Percentiles rank a stretch among this genome's conserved stretches.
These are phyloP conservation scores for Lindgomyces ingoldianus DNA, from an alignment of 495 filamentous ascomycete genomes.

Conservation along the genomic window DNA sequence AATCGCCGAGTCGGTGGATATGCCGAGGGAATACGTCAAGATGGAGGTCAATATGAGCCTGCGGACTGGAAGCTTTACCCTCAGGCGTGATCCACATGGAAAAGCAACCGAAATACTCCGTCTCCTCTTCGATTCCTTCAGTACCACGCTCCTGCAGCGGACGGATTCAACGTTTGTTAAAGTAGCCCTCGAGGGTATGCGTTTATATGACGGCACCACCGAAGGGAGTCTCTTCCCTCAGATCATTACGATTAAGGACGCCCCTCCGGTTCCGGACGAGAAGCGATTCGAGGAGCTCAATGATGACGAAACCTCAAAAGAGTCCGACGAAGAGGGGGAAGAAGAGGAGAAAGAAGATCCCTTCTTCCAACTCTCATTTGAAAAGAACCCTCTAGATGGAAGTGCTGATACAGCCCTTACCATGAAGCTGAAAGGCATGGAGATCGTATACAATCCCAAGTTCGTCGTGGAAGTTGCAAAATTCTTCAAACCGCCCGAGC, in stretches of 20 bases:
- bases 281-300: slow-evolving; percentile 65
- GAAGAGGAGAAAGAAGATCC: slow-evolving; percentile 62
- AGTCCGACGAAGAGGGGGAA: slow-evolving; percentile 42
- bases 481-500: slow-evolving; percentile 93
- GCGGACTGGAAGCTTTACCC: slow-evolving; percentile 88
- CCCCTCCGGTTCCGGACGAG: slow-evolving; percentile 55
- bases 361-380: slow-evolving; percentile 88
- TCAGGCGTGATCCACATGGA: slow-evolving; percentile 83
- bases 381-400: slow-evolving; percentile 91
- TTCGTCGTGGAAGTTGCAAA: slow-evolving; percentile 85
- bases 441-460: slow-evolving; percentile 93
- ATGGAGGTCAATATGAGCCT: slow-evolving; percentile 87
- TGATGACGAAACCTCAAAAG: slow-evolving; percentile 42
- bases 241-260: slow-evolving; percentile 92
- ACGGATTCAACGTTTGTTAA: slow-evolving; percentile 87
- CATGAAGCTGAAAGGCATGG: slow-evolving; percentile 89
- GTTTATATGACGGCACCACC: slow-evolving; percentile 95
- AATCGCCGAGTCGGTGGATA: slow-evolving; percentile 80
- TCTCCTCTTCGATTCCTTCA: slow-evolving; percentile 90
- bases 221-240: slow-evolving; percentile 85
- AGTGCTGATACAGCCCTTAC: slow-evolving; percentile 87
- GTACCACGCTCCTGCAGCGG: slow-evolving; percentile 80
- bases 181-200: slow-evolving; percentile 84
- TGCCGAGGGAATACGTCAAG: slow-evolving; percentile 87
- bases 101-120: slow-evolving; percentile 77